phyloP scores from a whole-genome alignment of 2,329 filamentous ascomycete genomes.

The Fusarium albidum region DNA sequence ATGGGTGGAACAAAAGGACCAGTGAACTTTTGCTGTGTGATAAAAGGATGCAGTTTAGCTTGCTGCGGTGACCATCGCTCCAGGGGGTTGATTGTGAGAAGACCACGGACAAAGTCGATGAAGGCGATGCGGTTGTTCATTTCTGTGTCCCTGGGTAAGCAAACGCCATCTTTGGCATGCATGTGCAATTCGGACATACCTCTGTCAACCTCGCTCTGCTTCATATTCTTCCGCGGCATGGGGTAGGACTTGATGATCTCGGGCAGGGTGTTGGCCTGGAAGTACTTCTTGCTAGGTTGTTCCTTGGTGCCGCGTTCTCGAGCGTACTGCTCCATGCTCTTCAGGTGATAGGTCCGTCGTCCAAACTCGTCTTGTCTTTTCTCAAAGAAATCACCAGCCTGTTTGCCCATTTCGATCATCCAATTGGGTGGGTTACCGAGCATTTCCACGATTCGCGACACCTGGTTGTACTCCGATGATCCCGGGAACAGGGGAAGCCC shows the following conservation, averaged over 20 bases:
- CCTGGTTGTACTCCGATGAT: constrained; percentile 98
- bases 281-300: constrained; percentile 99
- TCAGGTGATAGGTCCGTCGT: constrained; percentile 87
- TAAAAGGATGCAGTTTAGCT: constrained; percentile 96
- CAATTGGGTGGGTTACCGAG: constrained; percentile 94
- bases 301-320: constrained; percentile 96
- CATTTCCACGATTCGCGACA: constrained; percentile 98
- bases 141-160: constrained; percentile 65
- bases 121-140: constrained; percentile 98
- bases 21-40: constrained; percentile 97
- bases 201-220: constrained; percentile 93
- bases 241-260: constrained; percentile 98
- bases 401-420: constrained; percentile 99
- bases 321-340: constrained; percentile 98
- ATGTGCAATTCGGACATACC: constrained; percentile 61
- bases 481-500: constrained; percentile 94
- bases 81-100: constrained; percentile 93
- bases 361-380: constrained; percentile 92
- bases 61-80: constrained; percentile 98
- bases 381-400: constrained; percentile 96
- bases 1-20: constrained; percentile 96
- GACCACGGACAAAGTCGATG: constrained; percentile 94
- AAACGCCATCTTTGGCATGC: neutral
- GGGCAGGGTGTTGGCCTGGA: constrained; percentile 89
- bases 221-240: constrained; percentile 99